A percentile compares a stretch with the other conserved stretches of the same genome.
phyloP scores from a whole-genome alignment of 352 stramenopile genomes.

The Blastocystis sp. region DNA sequence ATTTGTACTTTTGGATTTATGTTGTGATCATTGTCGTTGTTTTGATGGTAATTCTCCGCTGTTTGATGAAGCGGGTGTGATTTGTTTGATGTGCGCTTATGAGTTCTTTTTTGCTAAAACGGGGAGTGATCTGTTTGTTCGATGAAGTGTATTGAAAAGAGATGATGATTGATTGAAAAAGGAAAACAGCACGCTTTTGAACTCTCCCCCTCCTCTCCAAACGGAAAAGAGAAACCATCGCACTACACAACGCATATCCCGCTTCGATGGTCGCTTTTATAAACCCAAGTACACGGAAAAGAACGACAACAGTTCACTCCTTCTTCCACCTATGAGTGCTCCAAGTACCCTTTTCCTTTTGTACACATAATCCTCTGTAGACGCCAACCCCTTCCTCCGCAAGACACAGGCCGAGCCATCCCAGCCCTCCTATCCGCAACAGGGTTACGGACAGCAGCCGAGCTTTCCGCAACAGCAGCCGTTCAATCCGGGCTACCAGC shows the following conservation, averaged over 20 bases:
- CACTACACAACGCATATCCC: background rate
- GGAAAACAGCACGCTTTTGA: background rate
- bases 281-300: background rate
- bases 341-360: background rate
- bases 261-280: background rate
- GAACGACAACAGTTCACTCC: background rate
- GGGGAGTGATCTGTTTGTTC: background rate
- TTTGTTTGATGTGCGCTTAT: background rate
- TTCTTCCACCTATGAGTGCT: background rate
- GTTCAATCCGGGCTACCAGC: background rate
- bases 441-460: background rate
- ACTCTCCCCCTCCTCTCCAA: background rate
- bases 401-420: background rate
- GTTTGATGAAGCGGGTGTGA: slow-evolving; percentile 42
- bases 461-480: background rate
- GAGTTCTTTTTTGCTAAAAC: too few relatives aligned
- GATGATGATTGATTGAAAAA: background rate
- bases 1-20: slow-evolving; percentile 64
- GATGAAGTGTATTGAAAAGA: background rate
- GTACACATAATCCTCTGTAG: background rate
- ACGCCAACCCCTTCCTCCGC: background rate
- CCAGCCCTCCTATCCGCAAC: background rate
- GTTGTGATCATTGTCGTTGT: slow-evolving; percentile 34
- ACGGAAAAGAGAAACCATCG: background rate
- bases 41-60: background rate